Evolutionary conservation across 257 asterid species (phyloP), one percentile per base, ranked within the genome.

Genomic region (Cinchona pubescens): DNA sequence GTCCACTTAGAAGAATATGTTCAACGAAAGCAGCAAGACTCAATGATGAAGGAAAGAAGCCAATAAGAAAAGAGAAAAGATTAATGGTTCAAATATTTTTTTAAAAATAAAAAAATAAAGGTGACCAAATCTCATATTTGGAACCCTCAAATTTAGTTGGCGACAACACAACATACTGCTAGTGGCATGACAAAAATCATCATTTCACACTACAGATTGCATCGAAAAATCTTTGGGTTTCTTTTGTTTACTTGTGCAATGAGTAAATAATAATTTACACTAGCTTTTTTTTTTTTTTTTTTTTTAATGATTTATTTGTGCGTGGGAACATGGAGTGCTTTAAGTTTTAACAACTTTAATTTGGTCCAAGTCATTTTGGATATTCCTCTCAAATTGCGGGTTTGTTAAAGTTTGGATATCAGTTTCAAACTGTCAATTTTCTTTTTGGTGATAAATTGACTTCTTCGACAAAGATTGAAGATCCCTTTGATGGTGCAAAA

Each of bases 21-120:
- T 71, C 75, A 71, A 71, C 16, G 25, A 55, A 71, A 55, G 64
- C 64, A 70, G 63, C 74, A 49, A 30, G 11, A 27, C n/a, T n/a
- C n/a, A n/a, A n/a, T n/a, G n/a, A n/a, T n/a, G 0, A 59, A 7
- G 0, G 1, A 6, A 58, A 42, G 42, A 40, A 25, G 27, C 34
- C 67, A 55, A 40, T 5, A 7, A 38, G 56, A 58, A 42, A 8
- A 55, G 42, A 40, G 35, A 12, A 49, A n/a, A n/a, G n/a, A 8
- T 11, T 16, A 51, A 49, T 14, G 9, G 2, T 48, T 32, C 15
- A 30, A 45, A 19, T 23, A n/a, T 34, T 51, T n/a, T n/a, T n/a
- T n/a, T n/a, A n/a, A n/a, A n/a, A n/a, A n/a, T n/a, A n/a, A n/a
- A n/a, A n/a, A n/a, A 4, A n/a, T 37, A 5, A 56, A 72, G 18